These are phyloP conservation scores for Fusarium guadeloupense DNA, from an alignment of 2,329 filamentous ascomycete genomes.

Conservation along the genomic window DNA sequence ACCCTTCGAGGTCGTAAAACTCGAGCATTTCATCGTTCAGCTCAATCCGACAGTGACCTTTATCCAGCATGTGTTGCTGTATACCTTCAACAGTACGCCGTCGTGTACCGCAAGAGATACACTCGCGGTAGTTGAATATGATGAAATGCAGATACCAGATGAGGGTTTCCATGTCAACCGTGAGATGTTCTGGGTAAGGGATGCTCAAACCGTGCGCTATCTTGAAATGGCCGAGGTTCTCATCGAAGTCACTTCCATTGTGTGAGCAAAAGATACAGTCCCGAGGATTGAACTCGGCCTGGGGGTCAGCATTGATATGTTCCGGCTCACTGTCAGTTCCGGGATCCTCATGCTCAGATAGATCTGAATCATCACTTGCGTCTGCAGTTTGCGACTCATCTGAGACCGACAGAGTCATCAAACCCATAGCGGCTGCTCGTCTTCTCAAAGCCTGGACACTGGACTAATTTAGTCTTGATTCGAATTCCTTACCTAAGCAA, in stretches of 20 bases:
- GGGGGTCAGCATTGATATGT: neutral
- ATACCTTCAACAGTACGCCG: constrained; percentile 55
- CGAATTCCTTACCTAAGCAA: accelerated
- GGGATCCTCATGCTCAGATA: neutral
- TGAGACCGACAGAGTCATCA: neutral
- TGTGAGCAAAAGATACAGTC: constrained; percentile 57
- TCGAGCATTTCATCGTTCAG: constrained; percentile 48
- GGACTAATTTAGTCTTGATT: neutral
- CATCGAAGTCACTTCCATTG: constrained; percentile 43
- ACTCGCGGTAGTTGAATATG: constrained; percentile 59
- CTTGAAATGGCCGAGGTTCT: constrained; percentile 59
- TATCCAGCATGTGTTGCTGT: constrained; percentile 61
- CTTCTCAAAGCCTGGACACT: constrained; percentile 4
- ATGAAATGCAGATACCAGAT: constrained; percentile 59
- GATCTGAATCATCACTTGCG: neutral
- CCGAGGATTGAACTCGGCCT: constrained; percentile 36
- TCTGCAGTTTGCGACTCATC: neutral
- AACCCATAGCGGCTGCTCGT: neutral
- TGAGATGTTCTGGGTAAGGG: constrained; percentile 50
- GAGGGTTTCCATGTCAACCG: constrained; percentile 58
- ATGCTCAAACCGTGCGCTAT: constrained; percentile 58
- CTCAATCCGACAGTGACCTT: constrained; percentile 58
- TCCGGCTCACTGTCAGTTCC: neutral
- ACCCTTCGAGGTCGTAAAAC: constrained; percentile 49
- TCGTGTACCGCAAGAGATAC: constrained; percentile 59